Evolutionary conservation across 176 grass and related monocot species (phyloP), one percentile per base, ranked within the genome.

Genomic region (Rhipidocladum racemiflorum): DNA sequence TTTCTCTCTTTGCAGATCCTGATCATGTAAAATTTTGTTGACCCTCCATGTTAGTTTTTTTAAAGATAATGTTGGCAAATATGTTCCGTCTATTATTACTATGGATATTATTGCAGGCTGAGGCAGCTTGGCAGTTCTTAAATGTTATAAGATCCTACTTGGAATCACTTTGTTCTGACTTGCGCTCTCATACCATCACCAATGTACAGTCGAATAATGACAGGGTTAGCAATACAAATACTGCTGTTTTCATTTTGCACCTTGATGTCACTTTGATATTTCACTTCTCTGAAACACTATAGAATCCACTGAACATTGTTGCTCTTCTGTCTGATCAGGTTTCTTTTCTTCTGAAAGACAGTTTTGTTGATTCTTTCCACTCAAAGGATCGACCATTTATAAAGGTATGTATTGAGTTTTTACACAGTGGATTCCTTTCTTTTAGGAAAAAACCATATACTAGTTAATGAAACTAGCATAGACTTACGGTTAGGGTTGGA

Each of bases 331-430:
- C 21, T 68, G 42, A 75, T 81, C 76, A 98, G 96, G 96, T 98
- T 57, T 98, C 92, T 49, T 90, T 98, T 78, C 92, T 98, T 72
- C 92, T 98, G 17, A 98, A 98, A 70, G 96, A 98, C 79, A 98
- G 92, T 88, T 98, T 93, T 86, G 78, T 98, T 45, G 96, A 98
- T 81, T 98, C 92, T 16, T 98, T 98, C 62, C 85, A 89, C 25
- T 29, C 24, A 2, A 95, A 76, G 24, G 96, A 98, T 76, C 92
- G 85, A n/a, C 87, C 87, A 56, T 98, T 98, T 77, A 80, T 98
- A 73, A 95, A 93, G 96, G 96, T 98, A 82, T 2, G 68, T 71
- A 43, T 43, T 81, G 61, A 59, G 46, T 79, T 71, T 56, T 70
- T 30, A 51, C 18, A 55, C 12, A 53, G n/a, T 50, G 16, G 38